Evolutionary conservation across 805 yeast species (phyloP), one percentile per base, ranked within the genome.

Genomic region (Saturnispora dispora): DNA sequence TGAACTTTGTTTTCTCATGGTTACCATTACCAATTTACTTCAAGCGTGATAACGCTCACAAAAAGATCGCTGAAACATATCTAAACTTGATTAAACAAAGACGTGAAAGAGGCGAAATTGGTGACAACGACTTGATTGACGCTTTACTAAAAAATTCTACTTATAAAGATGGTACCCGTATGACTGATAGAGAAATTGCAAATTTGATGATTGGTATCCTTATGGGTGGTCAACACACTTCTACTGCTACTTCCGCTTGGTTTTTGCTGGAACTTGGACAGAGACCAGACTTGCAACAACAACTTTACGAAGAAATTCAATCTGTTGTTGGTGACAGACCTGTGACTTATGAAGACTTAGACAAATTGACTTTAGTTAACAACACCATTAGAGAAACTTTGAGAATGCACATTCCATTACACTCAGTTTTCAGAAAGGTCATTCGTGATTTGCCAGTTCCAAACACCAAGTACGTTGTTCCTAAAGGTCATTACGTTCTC

Each of bases 211-310:
- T 93, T 69, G 99, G 98, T 68, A 85, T 93, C 51, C 76, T 93
- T 55, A 93, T 93, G 99, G 99, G 99, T 62, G 99, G 99, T 56
- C 99, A 93, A 74, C 99, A 93, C 69, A 93, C 99, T 27, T 85
- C 96, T 56, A 93, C 98, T 43, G 79, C 98, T 23, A 93, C 99
- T 22, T 86, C 96, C 40, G 85, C 97, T 17, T 93, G 99, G 99
- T 82, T 82, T 63, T 73, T 93, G 64, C 76, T 93, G 57, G 98
- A 93, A 65, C 76, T 93, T 55, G 97, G 89, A 58, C 95, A 85
- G 61, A 75, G 80, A 62, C 95, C 95, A 45, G 85, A 86, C 40
- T 71, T 91, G 55, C 96, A 88, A 72, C 85, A 90, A 53, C 85
- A 83, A 63, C 69, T 93, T 47, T 85, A 76, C 65, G 69, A 79